Conservation (phyloP, 257 asterid genomes). For the Nicotiana otophora region DNA sequence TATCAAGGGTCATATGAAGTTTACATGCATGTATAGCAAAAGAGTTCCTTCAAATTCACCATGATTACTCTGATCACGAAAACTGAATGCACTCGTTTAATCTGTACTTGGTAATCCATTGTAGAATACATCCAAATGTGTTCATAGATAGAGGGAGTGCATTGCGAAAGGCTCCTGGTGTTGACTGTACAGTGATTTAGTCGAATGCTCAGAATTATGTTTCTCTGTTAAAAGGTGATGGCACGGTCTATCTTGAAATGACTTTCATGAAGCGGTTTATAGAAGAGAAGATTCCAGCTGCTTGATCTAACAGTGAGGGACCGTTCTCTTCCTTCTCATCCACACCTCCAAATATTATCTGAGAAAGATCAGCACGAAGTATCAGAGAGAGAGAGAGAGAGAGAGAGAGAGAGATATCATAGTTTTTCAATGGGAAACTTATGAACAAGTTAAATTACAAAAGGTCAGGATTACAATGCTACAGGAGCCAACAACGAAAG, state of each 20-base stretch:
- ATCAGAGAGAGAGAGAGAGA: not conserved
- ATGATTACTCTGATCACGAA: not conserved
- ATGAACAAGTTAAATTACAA: not conserved
- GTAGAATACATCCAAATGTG: not conserved
- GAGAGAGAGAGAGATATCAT: not conserved
- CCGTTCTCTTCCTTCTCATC: conserved; percentile 46
- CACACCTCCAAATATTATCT: conserved; percentile 70
- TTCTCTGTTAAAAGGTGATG: not conserved
- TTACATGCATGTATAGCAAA: not conserved
- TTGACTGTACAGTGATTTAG: not conserved
- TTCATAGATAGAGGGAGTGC: not conserved
- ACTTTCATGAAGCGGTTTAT: conserved; percentile 80
- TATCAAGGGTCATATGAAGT: not conserved
- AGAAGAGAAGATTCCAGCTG: conserved; percentile 74
- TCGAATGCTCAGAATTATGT: not conserved
- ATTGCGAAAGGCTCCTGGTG: not conserved
- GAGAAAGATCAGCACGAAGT: conserved; percentile 1
- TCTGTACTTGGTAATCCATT: not conserved
- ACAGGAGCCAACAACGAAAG: not conserved
- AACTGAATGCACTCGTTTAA: not conserved
- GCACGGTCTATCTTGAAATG: conserved; percentile 51
- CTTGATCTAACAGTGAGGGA: conserved; percentile 68
- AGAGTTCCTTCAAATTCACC: not conserved
- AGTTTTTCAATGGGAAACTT: not conserved
- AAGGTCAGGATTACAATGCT: not conserved